Percentiles rank a stretch among this genome's conserved stretches.
Evolutionary conservation across 257 asterid genomes (phyloP).

Genomic region (Petunia axillaris): DNA sequence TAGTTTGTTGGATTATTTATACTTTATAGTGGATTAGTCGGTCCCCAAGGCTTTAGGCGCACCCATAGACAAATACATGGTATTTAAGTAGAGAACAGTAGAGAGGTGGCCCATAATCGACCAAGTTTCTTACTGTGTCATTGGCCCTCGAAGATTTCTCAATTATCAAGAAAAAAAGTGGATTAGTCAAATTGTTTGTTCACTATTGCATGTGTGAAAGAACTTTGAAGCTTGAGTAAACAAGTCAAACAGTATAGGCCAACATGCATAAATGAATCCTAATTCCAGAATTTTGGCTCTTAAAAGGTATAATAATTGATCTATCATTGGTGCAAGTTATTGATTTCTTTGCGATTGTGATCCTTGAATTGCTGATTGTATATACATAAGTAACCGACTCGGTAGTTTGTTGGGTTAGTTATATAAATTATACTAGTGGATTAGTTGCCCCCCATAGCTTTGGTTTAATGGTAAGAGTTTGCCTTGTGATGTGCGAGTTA

Average conservation of each 20-base stretch:
- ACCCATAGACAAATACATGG: too few species aligned
- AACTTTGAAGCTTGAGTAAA: not conserved
- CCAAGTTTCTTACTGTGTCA: too few species aligned
- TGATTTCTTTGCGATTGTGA: not conserved
- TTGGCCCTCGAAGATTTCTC: too few species aligned
- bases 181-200: not conserved
- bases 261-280: not conserved
- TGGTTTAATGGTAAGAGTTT: too few species aligned
- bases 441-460: too few species aligned
- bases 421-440: not conserved
- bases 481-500: too few species aligned
- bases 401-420: not conserved
- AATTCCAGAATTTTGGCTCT: not conserved
- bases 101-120: too few species aligned
- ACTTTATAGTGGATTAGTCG: not conserved
- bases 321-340: not conserved
- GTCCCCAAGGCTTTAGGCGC: too few species aligned
- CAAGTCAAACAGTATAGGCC: conserved; percentile 9
- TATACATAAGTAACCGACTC: not conserved
- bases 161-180: not conserved
- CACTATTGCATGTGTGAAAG: not conserved
- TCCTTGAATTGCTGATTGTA: conserved; percentile 5
- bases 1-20: conserved; percentile 7
- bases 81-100: too few species aligned
- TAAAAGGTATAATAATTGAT: too few species aligned